These are phyloP conservation scores for Protomyces macrosporus DNA, from an alignment of 1,139 yeast species.

Conservation along the genomic window DNA sequence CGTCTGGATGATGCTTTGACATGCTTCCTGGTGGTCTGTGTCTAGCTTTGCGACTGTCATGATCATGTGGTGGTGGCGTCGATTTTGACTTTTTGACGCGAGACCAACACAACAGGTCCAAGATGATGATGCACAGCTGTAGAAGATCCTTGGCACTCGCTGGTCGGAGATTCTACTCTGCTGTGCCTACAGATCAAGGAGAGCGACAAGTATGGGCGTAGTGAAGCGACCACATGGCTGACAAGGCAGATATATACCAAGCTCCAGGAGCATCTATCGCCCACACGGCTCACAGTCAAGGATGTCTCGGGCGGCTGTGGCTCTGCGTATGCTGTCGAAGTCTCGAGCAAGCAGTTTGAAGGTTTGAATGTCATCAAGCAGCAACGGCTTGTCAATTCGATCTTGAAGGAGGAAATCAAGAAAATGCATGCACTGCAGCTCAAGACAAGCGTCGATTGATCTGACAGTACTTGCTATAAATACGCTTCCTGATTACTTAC, in stretches of 20 bases:
- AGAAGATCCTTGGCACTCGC: background rate
- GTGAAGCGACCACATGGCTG: slow-evolving; percentile 38
- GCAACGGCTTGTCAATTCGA: slow-evolving; percentile 79
- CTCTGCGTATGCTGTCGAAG: slow-evolving; percentile 86
- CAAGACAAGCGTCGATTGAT: slow-evolving; percentile 52
- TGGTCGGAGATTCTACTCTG: background rate
- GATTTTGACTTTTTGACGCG: background rate
- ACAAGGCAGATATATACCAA: slow-evolving; percentile 43
- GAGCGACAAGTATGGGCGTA: slow-evolving; percentile 52
- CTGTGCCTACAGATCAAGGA: background rate
- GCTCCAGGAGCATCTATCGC: slow-evolving; percentile 52
- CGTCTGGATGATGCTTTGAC: slow-evolving; percentile 88
- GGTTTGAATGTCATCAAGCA: slow-evolving; percentile 83
- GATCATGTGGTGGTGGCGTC: background rate
- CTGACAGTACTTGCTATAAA: background rate
- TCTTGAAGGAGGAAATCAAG: slow-evolving; percentile 75
- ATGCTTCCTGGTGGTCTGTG: slow-evolving; percentile 40
- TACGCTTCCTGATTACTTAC: background rate
- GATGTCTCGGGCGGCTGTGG: slow-evolving; percentile 95
- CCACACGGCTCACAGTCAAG: slow-evolving; percentile 57
- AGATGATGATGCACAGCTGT: background rate
- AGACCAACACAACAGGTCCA: no score
- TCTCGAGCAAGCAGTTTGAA: slow-evolving; percentile 68
- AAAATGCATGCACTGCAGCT: slow-evolving; percentile 74
- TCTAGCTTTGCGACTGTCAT: background rate